Base-by-base conservation (phyloP, 2,329 filamentous ascomycete species). In the Neoascochyta sp. region DNA sequence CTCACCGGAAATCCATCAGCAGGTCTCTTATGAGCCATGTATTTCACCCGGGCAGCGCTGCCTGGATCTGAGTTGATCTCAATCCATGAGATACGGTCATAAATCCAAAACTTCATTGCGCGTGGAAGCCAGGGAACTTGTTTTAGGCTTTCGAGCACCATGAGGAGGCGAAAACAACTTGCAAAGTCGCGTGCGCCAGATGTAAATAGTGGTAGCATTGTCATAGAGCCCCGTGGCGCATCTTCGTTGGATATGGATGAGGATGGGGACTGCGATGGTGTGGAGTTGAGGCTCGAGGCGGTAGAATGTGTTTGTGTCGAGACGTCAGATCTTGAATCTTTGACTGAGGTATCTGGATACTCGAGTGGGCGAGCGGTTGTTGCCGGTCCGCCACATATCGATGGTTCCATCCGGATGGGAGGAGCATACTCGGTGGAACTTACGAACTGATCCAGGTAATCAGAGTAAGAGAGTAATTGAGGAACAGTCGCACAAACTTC, bases 401-500 rank as follows among this genome's bases (percentile, higher is more conserved):
- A 15, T 18, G 27, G 24, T 13, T 11, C 29, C 10, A 27, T 13
- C 8, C 27, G 35, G 15, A 24, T 24, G 13, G 35, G 30, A 7
- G 31, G 24, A 14, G 23, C 12, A 13, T 21, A 27, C 4, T 38
- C 24, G 10, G 27, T 28, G 7, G 18, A 18, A 4, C 25, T 17
- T 4, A 31, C 12, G 12, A 38, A 34, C 7, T 34, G 24, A 8
- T 16, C 16, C 3, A 38, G 17, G 18, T 38, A 34, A 24, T 31
- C 31, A 2, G 35, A 33, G 15, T 38, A 34, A 7, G 35, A 34
- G 10, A 38, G 42, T 15, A 57, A 15, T 18, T 54, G 49, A 4
- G 54, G 54, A 7, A 55, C 36, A 4, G 50, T 50, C 2, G 47
- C 50, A 17, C 43, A 39, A 3, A 56, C 50, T 14, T 58, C 52